Evolutionary conservation across 1,139 yeast species (phyloP).

Genomic region (Spathaspora sp.): DNA sequence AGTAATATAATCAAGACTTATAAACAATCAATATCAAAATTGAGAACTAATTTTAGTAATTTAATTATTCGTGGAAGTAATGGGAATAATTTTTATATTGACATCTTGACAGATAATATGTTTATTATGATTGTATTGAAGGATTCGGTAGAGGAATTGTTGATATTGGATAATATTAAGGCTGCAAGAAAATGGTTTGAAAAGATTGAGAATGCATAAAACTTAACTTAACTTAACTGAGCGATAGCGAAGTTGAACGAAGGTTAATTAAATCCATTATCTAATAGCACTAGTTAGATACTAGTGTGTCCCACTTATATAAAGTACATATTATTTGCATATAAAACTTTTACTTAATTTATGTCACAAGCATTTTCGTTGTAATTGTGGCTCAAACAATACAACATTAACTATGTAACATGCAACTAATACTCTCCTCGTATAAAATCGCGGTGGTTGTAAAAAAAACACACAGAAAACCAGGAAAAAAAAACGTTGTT

Average conservation of each 20-base stretch:
- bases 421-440: too few species aligned
- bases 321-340: too few species aligned
- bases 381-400: too few species aligned
- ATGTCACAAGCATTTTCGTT: too few species aligned
- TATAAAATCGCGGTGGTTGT: too few species aligned
- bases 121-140: conserved; percentile 70
- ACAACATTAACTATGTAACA: too few species aligned
- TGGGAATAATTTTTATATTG: conserved; percentile 66
- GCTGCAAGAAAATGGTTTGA: conserved; percentile 70
- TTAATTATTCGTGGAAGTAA: conserved; percentile 72
- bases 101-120: conserved; percentile 69
- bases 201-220: conserved; percentile 42
- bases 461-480: too few species aligned
- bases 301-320: too few species aligned
- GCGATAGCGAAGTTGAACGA: neutral
- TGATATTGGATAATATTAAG: conserved; percentile 64
- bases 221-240: too few species aligned
- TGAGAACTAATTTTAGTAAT: conserved; percentile 81
- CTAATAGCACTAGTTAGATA: neutral
- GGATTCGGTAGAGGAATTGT: conserved; percentile 56
- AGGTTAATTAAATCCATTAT: too few species aligned
- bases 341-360: too few species aligned
- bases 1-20: conserved; percentile 92
- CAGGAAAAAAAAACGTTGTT: too few species aligned
- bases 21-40: conserved; percentile 87